phyloP scores from a whole-genome alignment of 192 early-diverging fungal genomes.

The Coemansia sp. region DNA sequence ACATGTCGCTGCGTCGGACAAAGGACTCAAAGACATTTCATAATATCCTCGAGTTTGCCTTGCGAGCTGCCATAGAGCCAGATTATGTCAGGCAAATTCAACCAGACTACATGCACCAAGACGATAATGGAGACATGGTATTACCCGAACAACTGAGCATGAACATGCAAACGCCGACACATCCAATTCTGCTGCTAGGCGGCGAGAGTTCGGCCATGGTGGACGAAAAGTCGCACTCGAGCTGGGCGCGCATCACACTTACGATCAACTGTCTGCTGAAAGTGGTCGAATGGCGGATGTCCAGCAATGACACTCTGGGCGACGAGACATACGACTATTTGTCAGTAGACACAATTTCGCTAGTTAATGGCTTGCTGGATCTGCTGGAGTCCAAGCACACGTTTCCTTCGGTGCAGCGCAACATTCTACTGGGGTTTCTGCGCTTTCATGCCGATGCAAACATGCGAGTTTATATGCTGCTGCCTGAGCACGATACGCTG shows the following conservation, averaged over 20 bases:
- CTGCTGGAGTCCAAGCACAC: conserved; percentile 35
- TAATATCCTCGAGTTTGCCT: conserved; percentile 10
- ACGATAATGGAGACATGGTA: neutral
- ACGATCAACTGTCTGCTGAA: conserved; percentile 23
- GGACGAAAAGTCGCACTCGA: conserved; percentile 23
- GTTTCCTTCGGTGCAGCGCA: conserved; percentile 42
- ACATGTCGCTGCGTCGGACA: conserved; percentile 16
- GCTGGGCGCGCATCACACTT: conserved; percentile 30
- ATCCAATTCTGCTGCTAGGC: conserved; percentile 10
- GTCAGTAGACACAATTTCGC: conserved; percentile 33
- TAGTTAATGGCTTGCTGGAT: conserved; percentile 33
- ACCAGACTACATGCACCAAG: neutral
- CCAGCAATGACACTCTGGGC: conserved; percentile 27
- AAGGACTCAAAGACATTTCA: conserved; percentile 18
- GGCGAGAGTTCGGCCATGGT: neutral
- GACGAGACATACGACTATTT: conserved; percentile 18
- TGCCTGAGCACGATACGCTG: conserved; percentile 33
- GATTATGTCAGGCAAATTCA: conserved; percentile 12
- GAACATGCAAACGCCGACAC: neutral
- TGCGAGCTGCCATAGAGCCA: conserved; percentile 33
- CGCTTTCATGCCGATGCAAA: conserved; percentile 47
- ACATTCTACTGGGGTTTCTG: conserved; percentile 32
- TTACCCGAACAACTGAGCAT: neutral
- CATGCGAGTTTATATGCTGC: conserved; percentile 41
- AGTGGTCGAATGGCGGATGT: conserved; percentile 36